phyloP scores from a whole-genome alignment of 306 rosid species.

The Cucurbita moschata region DNA sequence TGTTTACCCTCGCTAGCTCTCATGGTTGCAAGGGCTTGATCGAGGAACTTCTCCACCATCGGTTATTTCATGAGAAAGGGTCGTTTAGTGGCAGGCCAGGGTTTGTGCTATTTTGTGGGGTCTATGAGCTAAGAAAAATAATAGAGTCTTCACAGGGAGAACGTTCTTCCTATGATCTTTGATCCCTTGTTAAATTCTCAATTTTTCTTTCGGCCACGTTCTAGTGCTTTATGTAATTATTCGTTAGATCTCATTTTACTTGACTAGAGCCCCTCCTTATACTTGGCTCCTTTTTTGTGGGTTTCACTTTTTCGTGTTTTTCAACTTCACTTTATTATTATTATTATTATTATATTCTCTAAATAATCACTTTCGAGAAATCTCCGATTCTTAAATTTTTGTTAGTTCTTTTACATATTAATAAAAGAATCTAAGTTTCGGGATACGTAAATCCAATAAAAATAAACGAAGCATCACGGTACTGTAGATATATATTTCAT shows the following conservation, averaged over 20 bases:
- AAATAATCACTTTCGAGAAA: background rate
- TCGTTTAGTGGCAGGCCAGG: background rate
- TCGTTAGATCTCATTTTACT: background rate
- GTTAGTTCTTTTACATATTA: background rate
- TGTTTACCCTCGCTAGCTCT: background rate
- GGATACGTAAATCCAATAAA: slow-evolving; percentile 6
- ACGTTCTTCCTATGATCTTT: background rate
- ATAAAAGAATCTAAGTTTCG: background rate
- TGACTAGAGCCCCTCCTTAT: background rate
- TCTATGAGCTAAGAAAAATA: background rate
- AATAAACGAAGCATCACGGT: background rate
- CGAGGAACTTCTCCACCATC: background rate
- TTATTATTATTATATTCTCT: background rate
- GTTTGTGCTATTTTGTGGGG: background rate
- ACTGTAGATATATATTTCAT: background rate
- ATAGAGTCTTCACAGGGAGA: background rate
- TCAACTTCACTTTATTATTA: background rate
- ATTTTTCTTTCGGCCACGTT: background rate
- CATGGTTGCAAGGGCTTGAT: background rate
- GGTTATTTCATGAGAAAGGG: background rate
- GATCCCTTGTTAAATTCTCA: background rate
- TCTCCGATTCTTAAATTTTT: background rate
- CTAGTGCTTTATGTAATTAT: background rate
- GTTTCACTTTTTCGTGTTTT: background rate
- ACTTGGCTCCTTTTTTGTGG: background rate